phyloP scores from a whole-genome alignment of 1,284 basidiomycete genomes.

The Naganishia sp. region DNA sequence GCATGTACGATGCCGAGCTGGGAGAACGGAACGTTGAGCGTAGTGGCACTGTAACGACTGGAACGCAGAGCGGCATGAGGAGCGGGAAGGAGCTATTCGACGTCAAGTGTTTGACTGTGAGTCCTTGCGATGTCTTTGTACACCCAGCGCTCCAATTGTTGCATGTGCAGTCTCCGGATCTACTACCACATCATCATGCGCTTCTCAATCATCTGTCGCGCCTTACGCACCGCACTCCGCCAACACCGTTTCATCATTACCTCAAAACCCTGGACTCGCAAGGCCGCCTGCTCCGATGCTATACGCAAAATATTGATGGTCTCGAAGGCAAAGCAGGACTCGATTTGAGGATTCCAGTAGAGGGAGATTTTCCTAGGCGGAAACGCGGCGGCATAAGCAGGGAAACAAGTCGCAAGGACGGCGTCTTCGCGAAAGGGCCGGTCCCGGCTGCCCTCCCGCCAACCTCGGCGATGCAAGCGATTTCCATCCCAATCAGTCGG shows the following conservation, averaged over 20 bases:
- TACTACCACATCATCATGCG: constrained; percentile 68
- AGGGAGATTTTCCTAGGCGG: constrained; percentile 20
- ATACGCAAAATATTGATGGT: constrained; percentile 93
- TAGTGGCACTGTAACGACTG: constrained; percentile 5
- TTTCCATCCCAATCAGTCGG: constrained; percentile 4
- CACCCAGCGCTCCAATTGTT: constrained; percentile 1
- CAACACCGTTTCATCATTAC: constrained; percentile 79
- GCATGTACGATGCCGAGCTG: neutral
- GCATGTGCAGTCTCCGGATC: constrained; percentile 52
- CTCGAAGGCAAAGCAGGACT: constrained; percentile 83
- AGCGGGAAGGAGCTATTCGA: constrained; percentile 88
- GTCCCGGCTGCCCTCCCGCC: no score
- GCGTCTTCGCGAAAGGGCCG: constrained; percentile 6
- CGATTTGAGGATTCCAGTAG: constrained; percentile 47
- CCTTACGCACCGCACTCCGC: constrained; percentile 70
- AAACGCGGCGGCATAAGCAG: constrained; percentile 23
- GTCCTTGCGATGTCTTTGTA: neutral
- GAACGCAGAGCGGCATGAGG: constrained; percentile 28
- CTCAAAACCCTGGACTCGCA: constrained; percentile 74
- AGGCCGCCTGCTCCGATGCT: constrained; percentile 78
- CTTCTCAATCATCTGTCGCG: constrained; percentile 78
- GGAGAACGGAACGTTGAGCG: constrained; percentile 1
- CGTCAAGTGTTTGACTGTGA: constrained; percentile 76
- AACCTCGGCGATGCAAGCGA: neutral
- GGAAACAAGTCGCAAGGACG: constrained; percentile 23